Base-by-base conservation (phyloP, 495 filamentous ascomycete species). In the Aspergillus bridgeri region DNA sequence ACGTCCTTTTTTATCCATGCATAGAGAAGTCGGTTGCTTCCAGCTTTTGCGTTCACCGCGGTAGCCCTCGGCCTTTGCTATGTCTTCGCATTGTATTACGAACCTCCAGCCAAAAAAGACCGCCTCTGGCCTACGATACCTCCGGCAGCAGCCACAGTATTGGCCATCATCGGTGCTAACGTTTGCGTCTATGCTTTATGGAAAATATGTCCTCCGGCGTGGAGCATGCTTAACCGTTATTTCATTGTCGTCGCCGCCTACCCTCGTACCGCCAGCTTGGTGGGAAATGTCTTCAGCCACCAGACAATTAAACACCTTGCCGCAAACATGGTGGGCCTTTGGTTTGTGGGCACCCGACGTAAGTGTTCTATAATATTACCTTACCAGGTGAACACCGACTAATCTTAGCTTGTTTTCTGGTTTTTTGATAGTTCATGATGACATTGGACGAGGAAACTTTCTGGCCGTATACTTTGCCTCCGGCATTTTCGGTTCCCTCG, bases 391-490 rank as follows among this genome's bases (percentile, higher is more conserved):
- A n/a, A 43, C 9, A 19, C 13, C 38, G 33, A 53, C 42, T 23
- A 3, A 43, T 19, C 48, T 48, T 13, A n/a, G n/a, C n/a, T 43
- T 38, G 15, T 27, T 27, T 27, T 27, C 7, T 27, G n/a, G n/a
- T 29, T 29, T 7, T 29, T 9, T 29, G 27, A 9, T 9, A 80
- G 81, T 94, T 15, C 90, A 96, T 75, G 92, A 96, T 63, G 87
- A 96, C 53, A 81, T 97, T 53, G 93, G 92, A 43, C 83, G 93
- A 19, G 91, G 87, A 42, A 83, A 86, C 58, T 96, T 97, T 72
- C 75, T 98, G 4, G 85, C 87, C 7, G 75, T 96, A 6, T 95
- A 91, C 69, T 62, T 95, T 42, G 72, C 83, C 0, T 76, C 83
- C 3, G 92, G 90, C 43, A 80, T 81, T 0, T 22, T 90, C 13